A percentile compares a stretch with the other conserved stretches of the same genome.
Conservation (phyloP, 139 green algal genomes). For the Micractinium conductrix region DNA sequence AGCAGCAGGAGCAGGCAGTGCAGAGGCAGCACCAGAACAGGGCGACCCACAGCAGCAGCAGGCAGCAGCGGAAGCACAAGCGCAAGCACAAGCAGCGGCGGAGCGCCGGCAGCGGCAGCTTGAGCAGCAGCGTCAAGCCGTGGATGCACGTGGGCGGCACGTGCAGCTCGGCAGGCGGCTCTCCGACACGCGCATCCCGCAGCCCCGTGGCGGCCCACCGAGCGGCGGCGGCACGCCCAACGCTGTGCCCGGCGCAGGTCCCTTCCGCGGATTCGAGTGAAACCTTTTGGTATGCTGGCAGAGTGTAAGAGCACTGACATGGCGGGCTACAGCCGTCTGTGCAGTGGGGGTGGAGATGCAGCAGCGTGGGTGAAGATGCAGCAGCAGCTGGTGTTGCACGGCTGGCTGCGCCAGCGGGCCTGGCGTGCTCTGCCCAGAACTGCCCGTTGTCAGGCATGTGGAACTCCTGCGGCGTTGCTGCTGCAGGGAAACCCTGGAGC, state of each 20-base stretch:
- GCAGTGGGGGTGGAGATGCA: no score
- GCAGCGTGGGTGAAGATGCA: no score
- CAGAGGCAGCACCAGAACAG: not conserved
- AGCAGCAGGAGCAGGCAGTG: not conserved
- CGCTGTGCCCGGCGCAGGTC: not conserved
- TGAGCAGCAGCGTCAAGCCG: constrained; percentile 3
- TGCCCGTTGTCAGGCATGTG: no score
- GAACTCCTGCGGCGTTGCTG: no score
- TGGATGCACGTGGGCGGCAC: constrained; percentile 8
- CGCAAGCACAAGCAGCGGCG: not conserved
- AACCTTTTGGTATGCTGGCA: no score
- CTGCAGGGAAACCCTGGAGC: no score
- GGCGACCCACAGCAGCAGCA: not conserved
- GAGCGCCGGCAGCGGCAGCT: not conserved
- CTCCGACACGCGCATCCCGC: not conserved
- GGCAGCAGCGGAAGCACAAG: not conserved
- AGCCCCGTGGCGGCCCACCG: not conserved
- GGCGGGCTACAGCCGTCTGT: no score
- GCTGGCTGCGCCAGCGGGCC: no score
- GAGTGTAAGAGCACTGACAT: no score
- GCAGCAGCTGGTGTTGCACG: no score
- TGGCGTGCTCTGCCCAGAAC: no score
- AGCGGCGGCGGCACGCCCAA: not conserved
- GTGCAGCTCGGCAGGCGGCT: constrained; percentile 10
- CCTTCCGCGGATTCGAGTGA: not conserved